These are phyloP conservation scores for Colletotrichum neosansevieriae DNA, from an alignment of 2,329 filamentous ascomycete genomes.

Conservation along the genomic window DNA sequence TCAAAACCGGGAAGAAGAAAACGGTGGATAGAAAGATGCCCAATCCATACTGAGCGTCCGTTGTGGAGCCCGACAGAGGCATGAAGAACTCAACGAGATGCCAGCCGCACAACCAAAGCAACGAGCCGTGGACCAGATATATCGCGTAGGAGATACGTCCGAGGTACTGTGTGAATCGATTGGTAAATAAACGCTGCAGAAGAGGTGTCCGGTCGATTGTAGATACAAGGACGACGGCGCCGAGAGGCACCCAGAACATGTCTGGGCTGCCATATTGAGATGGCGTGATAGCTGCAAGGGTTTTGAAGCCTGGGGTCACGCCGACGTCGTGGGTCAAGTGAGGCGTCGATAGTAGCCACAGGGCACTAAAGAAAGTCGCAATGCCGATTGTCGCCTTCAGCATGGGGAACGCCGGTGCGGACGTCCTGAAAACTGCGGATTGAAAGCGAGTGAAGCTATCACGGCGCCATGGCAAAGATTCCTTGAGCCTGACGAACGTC, in stretches of 20 bases:
- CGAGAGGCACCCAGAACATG: constrained; percentile 23
- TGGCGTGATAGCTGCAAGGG: constrained; percentile 7
- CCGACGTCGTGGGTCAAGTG: not conserved
- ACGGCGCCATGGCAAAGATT: not conserved
- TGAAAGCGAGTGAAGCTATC: constrained; percentile 15
- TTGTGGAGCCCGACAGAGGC: constrained; percentile 7
- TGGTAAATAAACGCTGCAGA: constrained; percentile 71
- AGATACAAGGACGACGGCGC: constrained; percentile 18
- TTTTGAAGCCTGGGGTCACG: constrained; percentile 18
- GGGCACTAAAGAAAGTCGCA: constrained; percentile 4
- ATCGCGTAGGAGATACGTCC: constrained; percentile 72
- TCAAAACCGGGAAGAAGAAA: constrained; percentile 13
- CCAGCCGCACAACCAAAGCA: constrained; percentile 67
- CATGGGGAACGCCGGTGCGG: not conserved
- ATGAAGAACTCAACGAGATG: constrained; percentile 14
- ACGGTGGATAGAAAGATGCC: constrained; percentile 12
- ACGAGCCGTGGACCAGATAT: constrained; percentile 74
- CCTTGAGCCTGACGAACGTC: not conserved
- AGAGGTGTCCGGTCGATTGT: constrained; percentile 46
- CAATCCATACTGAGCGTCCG: not conserved
- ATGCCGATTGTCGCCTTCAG: not conserved
- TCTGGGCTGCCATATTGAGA: not conserved
- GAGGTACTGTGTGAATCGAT: constrained; percentile 69
- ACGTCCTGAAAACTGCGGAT: constrained; percentile 2
- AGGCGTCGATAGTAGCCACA: constrained; percentile 28